phyloP scores from a whole-genome alignment of 75 land plant species.

The Pinus tabuliformis region DNA sequence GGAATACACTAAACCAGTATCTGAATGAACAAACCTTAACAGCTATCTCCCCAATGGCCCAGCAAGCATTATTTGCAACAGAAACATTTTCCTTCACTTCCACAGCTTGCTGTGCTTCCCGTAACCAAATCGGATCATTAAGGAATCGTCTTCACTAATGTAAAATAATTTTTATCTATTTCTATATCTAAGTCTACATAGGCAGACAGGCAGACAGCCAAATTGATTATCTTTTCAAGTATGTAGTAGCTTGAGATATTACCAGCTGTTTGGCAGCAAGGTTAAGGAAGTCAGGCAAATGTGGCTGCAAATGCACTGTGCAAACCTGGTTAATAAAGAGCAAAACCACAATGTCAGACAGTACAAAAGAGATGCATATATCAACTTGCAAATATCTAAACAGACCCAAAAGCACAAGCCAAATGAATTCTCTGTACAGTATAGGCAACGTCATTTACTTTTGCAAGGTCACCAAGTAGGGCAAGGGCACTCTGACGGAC shows the following conservation, averaged over 20 bases:
- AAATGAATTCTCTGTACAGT: constrained; percentile 4
- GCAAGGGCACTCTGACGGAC: constrained; percentile 99
- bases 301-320: constrained; percentile 82
- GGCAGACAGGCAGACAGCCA: not conserved
- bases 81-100: constrained; percentile 79
- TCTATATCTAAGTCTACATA: not conserved
- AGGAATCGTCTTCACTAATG: not conserved
- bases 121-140: not conserved
- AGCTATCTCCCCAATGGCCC: constrained; percentile 99
- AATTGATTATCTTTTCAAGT: not conserved
- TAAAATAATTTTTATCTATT: not conserved
- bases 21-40: constrained; percentile 61
- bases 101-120: constrained; percentile 43
- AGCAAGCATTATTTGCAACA: constrained; percentile 98
- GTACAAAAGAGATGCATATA: constrained; percentile 1
- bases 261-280: constrained; percentile 93
- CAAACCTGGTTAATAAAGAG: constrained; percentile 58
- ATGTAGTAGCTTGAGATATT: constrained; percentile 10
- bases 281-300: constrained; percentile 73
- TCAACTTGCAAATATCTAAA: not conserved
- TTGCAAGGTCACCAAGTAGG: constrained; percentile 96
- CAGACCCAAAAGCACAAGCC: not conserved
- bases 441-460: constrained; percentile 41
- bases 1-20: not conserved
- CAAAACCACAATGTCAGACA: not conserved